Base-by-base conservation (phyloP, 495 filamentous ascomycete species). In the Chaetomium cochliodes region DNA sequence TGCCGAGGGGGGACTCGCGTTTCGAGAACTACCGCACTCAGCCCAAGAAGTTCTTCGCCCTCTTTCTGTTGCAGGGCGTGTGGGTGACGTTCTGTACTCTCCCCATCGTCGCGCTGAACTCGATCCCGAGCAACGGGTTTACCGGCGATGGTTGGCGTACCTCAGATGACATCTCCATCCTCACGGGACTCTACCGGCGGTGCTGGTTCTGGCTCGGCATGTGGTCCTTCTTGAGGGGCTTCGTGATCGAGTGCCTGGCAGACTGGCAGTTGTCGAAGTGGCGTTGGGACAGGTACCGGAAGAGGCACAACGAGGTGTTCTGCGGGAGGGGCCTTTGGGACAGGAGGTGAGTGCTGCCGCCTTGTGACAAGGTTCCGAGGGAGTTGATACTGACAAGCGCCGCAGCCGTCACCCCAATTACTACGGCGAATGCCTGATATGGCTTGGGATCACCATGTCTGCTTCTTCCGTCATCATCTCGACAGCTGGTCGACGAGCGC, bases 371-470 rank as follows among this genome's bases (percentile, higher is more conserved):
- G 5, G 15, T 9, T 7, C 3, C 8, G 13, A 1, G 33, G 6
- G 33, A 47, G 16, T 42, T 37, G 5, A 15, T 12, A 16, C 60
- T 62, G 26, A 62, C 39, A n/a, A 6, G 6, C 12, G 26, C 33
- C 11, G 7, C 69, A 85, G 83, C 39, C 74, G 85, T 39, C 86
- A 86, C 74, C 88, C 87, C 7, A 88, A 90, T 63, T 90, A 90
- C 72, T 86, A 87, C 63, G 88, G 88, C 3, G 88, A 90, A 70
- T 77, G 74, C 16, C 86, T 83, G 37, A 69, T 90, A 25, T 90
- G 87, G 87, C 83, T 79, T 0, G 87, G 88, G 0, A 81, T 87
- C 37, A 84, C 86, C 1, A 78, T 80, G 11, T 57, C 77, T 1
- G 77, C 83, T 18, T 81, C 74, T 0, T 82, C 84, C 0, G 78